Evolutionary conservation across 2,329 filamentous ascomycete species (phyloP).

Genomic region (Pseudocercospora musae): DNA sequence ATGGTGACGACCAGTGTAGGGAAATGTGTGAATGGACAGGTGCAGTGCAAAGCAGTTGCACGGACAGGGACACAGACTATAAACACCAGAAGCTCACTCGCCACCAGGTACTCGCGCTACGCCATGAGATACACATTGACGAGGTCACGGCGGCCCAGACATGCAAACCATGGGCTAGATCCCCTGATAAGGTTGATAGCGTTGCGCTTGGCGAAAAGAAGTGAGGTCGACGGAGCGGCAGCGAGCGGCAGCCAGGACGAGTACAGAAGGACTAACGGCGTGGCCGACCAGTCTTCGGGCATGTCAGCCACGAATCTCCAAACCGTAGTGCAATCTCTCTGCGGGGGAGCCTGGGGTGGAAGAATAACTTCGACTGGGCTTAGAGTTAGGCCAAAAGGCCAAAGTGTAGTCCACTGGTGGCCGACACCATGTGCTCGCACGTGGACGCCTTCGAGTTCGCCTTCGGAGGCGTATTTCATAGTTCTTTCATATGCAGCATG

Average conservation of each 20-base stretch:
- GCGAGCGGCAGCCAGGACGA: not conserved
- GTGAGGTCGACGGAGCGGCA: constrained; percentile 1
- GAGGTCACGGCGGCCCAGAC: not conserved
- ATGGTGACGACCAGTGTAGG: not conserved
- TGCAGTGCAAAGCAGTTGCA: not conserved
- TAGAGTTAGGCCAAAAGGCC: not conserved
- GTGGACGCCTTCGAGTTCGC: not conserved
- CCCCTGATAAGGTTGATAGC: constrained; percentile 1
- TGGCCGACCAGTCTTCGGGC: not conserved
- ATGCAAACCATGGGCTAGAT: constrained; percentile 1
- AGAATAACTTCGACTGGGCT: not conserved
- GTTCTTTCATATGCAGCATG: not conserved
- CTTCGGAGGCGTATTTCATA: not conserved
- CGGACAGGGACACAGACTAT: not conserved
- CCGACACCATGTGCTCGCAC: not conserved
- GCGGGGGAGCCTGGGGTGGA: not conserved
- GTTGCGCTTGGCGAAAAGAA: not conserved
- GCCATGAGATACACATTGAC: not conserved
- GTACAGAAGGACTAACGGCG: not conserved
- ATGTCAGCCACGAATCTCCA: not conserved
- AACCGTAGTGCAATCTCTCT: not conserved
- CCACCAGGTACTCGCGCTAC: not conserved
- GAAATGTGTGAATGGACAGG: not conserved
- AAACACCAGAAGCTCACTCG: not conserved
- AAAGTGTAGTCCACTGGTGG: not conserved